Evolutionary conservation across 768 basidiomycete genomes (phyloP).

Genomic region (Multifurca ochricompacta): DNA sequence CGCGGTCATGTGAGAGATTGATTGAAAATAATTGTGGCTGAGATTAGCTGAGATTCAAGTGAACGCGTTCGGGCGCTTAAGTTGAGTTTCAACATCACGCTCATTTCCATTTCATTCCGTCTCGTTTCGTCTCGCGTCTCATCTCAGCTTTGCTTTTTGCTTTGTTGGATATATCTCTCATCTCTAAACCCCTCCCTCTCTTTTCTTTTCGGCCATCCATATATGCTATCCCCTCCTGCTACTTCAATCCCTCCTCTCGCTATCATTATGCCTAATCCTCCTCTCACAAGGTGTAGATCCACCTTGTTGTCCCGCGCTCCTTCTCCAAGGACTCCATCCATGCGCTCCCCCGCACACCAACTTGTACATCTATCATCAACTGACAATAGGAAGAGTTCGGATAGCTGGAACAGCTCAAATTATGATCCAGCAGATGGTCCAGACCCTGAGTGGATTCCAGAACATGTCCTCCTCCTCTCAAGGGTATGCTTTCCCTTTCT

Average conservation of each 20-base stretch:
- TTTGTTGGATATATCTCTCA: too few species aligned
- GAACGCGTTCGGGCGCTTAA: slow-evolving; percentile 13
- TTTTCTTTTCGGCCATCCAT: slow-evolving; percentile 22
- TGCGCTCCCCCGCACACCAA: slow-evolving; percentile 46
- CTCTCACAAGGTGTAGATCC: slow-evolving; percentile 42
- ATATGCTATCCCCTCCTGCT: slow-evolving; percentile 33
- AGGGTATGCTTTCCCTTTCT: slow-evolving; percentile 40
- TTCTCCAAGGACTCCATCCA: slow-evolving; percentile 48
- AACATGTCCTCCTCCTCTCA: slow-evolving; percentile 58
- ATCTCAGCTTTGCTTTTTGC: slow-evolving; percentile 1
- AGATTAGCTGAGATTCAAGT: slow-evolving; percentile 9
- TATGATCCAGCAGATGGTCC: slow-evolving; percentile 53
- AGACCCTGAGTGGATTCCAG: slow-evolving; percentile 66
- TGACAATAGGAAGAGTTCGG: slow-evolving; percentile 60
- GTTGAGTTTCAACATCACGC: slow-evolving; percentile 15
- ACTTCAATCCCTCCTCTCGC: slow-evolving; percentile 46
- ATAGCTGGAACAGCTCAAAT: slow-evolving; percentile 82
- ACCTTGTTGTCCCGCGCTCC: slow-evolving; percentile 42
- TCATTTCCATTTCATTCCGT: too few species aligned
- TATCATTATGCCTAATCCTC: slow-evolving; percentile 56
- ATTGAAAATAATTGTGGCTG: neutral
- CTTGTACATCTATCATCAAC: slow-evolving; percentile 41
- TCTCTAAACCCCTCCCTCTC: slow-evolving; percentile 22
- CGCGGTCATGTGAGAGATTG: slow-evolving; percentile 8
- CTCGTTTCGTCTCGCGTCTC: neutral